Conservation (phyloP, 1,139 yeast genomes). For the Insectozyma bohioensis region DNA sequence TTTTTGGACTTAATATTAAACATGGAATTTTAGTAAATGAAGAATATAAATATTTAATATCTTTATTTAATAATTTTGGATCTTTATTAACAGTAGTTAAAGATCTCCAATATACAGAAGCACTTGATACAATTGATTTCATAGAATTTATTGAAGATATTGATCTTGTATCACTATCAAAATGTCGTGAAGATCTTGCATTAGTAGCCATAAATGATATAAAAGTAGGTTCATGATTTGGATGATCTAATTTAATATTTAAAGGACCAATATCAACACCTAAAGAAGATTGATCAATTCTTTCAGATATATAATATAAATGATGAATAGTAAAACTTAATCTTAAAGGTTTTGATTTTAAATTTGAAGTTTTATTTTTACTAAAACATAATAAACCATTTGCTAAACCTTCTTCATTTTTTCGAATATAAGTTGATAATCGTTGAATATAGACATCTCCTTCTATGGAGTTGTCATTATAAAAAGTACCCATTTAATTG, state of each 20-base stretch:
- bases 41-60: conserved; percentile 58
- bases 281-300: conserved; percentile 53
- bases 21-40: conserved; percentile 69
- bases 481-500: conserved; percentile 20
- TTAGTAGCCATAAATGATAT: conserved; percentile 51
- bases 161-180: conserved; percentile 59
- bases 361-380: conserved; percentile 27
- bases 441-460: conserved; percentile 46
- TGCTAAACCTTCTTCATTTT: conserved; percentile 47
- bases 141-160: conserved; percentile 64
- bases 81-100: conserved; percentile 33
- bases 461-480: conserved; percentile 32
- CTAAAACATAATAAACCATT: conserved; percentile 46
- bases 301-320: conserved; percentile 57
- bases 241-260: conserved; percentile 57
- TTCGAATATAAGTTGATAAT: conserved; percentile 39
- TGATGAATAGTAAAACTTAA: conserved; percentile 62
- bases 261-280: conserved; percentile 64
- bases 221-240: conserved; percentile 57
- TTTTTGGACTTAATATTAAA: conserved; percentile 57
- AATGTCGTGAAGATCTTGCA: conserved; percentile 43
- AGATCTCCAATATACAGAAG: conserved; percentile 45
- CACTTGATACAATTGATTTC: conserved; percentile 52
- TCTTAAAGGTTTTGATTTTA: conserved; percentile 48
- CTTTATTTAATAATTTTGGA: conserved; percentile 45